phyloP scores from a whole-genome alignment of 2,329 filamentous ascomycete species.

The Cytospora schulzeri region DNA sequence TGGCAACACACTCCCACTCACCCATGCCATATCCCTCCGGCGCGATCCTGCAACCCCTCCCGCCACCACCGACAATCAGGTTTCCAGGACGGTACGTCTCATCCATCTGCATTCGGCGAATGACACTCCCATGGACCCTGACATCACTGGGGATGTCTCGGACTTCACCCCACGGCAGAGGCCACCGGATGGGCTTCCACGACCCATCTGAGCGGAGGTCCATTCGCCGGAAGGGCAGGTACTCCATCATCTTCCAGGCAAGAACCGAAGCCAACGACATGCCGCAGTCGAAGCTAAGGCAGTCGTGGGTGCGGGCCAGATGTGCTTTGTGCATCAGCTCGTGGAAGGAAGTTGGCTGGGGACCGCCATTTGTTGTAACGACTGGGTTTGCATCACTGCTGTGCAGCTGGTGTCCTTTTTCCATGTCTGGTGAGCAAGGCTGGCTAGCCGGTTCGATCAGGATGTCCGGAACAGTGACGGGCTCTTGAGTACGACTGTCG shows the following conservation, averaged over 20 bases:
- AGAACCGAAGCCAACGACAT: constrained; percentile 58
- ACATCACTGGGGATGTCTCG: constrained; percentile 74
- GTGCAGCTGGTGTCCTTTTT: constrained; percentile 11
- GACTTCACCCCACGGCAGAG: constrained; percentile 74
- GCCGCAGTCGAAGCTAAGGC: constrained; percentile 65
- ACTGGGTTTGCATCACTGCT: constrained; percentile 4
- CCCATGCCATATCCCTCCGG: constrained; percentile 67
- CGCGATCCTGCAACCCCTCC: constrained; percentile 66
- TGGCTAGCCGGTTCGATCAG: constrained; percentile 39
- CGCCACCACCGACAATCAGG: constrained; percentile 77
- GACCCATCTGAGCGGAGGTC: constrained; percentile 71
- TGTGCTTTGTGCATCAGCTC: constrained; percentile 60
- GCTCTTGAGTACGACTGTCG: neutral
- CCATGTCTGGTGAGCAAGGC: constrained; percentile 17
- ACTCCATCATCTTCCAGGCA: constrained; percentile 79
- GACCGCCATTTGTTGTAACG: constrained; percentile 28
- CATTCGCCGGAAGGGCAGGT: constrained; percentile 79
- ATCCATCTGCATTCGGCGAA: constrained; percentile 69
- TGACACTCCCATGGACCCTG: constrained; percentile 72
- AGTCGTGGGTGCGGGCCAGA: constrained; percentile 66
- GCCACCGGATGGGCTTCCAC: constrained; percentile 82
- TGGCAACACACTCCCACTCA: constrained; percentile 68
- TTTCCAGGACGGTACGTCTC: constrained; percentile 73
- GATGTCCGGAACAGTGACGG: constrained; percentile 36
- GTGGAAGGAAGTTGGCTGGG: constrained; percentile 49